Evolutionary conservation across 345 rosid genomes (phyloP).

Genomic region (Litchi chinensis): DNA sequence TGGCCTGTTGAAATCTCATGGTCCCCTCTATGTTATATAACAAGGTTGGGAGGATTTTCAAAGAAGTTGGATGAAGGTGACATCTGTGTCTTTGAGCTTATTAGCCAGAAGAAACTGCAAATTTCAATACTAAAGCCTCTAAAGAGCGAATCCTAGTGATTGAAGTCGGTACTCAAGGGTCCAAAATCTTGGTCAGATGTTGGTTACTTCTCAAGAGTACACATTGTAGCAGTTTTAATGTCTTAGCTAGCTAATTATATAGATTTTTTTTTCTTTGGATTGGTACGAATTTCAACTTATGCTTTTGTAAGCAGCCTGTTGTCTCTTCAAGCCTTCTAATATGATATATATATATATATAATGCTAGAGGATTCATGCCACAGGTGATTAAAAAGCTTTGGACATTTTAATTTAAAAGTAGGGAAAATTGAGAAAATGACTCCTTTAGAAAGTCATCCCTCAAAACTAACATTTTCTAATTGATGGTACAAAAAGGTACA

Average conservation of each 20-base stretch:
- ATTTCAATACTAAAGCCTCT: not conserved
- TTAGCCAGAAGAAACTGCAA: not conserved
- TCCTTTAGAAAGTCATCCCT: too few relatives aligned
- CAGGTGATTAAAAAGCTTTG: too few relatives aligned
- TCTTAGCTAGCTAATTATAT: not conserved
- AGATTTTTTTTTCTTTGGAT: too few relatives aligned
- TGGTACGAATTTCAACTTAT: not conserved
- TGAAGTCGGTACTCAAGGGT: not conserved
- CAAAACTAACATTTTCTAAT: too few relatives aligned
- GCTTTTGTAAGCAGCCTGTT: not conserved
- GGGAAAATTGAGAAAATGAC: too few relatives aligned
- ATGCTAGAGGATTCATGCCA: too few relatives aligned
- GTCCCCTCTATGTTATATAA: not conserved
- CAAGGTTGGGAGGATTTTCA: not conserved
- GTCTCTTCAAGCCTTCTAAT: too few relatives aligned
- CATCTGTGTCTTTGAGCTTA: not conserved
- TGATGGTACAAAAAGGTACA: too few relatives aligned
- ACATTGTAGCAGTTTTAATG: too few relatives aligned
- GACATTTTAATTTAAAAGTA: too few relatives aligned
- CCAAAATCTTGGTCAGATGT: not conserved
- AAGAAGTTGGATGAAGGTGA: not conserved
- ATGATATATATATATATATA: too few relatives aligned
- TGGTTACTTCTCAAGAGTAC: too few relatives aligned
- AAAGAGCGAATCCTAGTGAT: not conserved
- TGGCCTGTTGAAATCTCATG: not conserved